phyloP scores from a whole-genome alignment of 176 grass and related monocot genomes.

The Oryza meyeriana region DNA sequence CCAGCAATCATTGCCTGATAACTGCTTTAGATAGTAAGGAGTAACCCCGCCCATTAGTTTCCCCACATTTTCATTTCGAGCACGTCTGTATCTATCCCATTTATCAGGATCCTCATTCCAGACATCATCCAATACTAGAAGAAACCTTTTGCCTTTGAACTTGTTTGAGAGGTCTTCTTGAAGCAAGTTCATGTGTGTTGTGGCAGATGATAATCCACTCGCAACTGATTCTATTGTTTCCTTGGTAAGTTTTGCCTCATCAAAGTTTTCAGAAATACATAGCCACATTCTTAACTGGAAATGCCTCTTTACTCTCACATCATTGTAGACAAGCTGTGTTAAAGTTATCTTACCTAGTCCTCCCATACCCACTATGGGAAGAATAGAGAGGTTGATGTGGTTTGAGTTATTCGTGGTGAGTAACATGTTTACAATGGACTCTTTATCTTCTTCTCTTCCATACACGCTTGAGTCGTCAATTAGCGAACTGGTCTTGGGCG shows the following conservation, averaged over 20 bases:
- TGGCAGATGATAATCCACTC: conserved; percentile 22
- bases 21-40: conserved; percentile 50
- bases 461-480: conserved; percentile 53
- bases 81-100: conserved; percentile 54
- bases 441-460: conserved; percentile 71
- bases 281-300: conserved; percentile 72
- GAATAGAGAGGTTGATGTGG: conserved; percentile 23
- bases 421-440: conserved; percentile 47
- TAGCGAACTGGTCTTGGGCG: conserved; percentile 59
- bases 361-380: conserved; percentile 85
- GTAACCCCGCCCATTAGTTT: conserved; percentile 40
- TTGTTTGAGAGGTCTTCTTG: conserved; percentile 62
- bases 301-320: conserved; percentile 59
- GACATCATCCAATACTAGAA: conserved; percentile 84
- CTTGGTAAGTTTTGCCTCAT: conserved; percentile 63
- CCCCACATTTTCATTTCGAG: conserved; percentile 58
- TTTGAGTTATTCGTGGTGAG: conserved; percentile 16
- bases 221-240: conserved; percentile 66
- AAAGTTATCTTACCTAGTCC: conserved; percentile 81
- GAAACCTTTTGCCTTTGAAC: conserved; percentile 57
- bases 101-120: conserved; percentile 74
- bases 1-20: conserved; percentile 68
- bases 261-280: conserved; percentile 74
- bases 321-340: conserved; percentile 67
- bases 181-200: conserved; percentile 63